A percentile compares a stretch with the other conserved stretches of the same genome.
Conservation (phyloP, 2,329 filamentous ascomycete species). For the Colletotrichum magnum region DNA sequence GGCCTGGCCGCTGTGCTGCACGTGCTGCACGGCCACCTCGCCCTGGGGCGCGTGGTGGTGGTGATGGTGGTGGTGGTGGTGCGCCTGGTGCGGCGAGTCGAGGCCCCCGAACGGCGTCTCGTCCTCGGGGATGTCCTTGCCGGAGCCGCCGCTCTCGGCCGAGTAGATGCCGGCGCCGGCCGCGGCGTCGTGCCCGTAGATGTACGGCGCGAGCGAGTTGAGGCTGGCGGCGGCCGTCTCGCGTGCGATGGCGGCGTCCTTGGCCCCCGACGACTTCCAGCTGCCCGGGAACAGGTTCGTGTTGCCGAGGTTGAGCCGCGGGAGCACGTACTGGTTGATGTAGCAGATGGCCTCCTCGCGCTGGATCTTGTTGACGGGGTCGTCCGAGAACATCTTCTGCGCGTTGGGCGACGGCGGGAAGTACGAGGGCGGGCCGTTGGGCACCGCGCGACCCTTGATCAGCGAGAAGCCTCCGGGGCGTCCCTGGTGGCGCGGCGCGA, state of each 20-base stretch:
- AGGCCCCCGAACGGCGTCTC: conserved; percentile 42
- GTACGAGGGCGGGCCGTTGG: conserved; percentile 74
- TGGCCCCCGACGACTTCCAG: conserved; percentile 51
- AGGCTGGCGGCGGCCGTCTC: conserved; percentile 65
- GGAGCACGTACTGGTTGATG: conserved; percentile 78
- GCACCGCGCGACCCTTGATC: conserved; percentile 75
- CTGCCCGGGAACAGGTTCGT: conserved; percentile 56
- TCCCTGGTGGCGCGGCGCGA: conserved; percentile 68
- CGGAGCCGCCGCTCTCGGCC: conserved; percentile 39
- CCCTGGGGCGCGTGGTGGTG: conserved; percentile 9
- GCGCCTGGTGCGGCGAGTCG: conserved; percentile 33
- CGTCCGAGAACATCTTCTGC: conserved; percentile 58
- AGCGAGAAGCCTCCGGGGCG: conserved; percentile 71
- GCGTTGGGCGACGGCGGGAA: conserved; percentile 66
- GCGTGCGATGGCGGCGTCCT: conserved; percentile 54
- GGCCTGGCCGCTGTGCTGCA: conserved; percentile 9
- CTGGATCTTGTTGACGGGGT: conserved; percentile 76
- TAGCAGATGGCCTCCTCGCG: conserved; percentile 77
- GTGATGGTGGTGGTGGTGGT: too few species aligned
- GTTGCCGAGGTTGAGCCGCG: conserved; percentile 68
- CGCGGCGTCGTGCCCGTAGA: conserved; percentile 64
- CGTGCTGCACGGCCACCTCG: conserved; percentile 18
- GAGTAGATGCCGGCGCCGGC: conserved; percentile 60
- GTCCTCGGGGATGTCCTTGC: conserved; percentile 42
- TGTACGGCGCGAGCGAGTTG: conserved; percentile 69